Percentiles rank a stretch among this genome's conserved stretches.
Evolutionary conservation across 768 basidiomycete genomes (phyloP).

Genomic region (Imleria badia): DNA sequence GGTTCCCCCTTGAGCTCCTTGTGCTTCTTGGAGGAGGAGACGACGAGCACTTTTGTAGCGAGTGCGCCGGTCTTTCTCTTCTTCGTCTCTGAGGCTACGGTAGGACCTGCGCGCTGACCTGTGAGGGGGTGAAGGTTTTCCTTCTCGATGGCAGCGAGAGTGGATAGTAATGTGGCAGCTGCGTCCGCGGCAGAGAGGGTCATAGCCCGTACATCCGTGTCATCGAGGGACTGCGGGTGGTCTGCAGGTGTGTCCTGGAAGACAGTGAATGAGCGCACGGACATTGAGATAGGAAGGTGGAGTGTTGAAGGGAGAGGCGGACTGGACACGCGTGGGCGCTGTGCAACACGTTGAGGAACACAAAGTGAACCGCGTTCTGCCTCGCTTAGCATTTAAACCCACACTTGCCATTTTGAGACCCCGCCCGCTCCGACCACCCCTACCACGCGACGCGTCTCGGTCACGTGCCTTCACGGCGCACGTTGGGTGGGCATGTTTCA

Average conservation of each 20-base stretch:
- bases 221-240: slow-evolving; percentile 30
- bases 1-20: slow-evolving; percentile 44
- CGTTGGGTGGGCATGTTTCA: slow-evolving; percentile 2
- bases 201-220: slow-evolving; percentile 22
- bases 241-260: slow-evolving; percentile 56
- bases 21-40: slow-evolving; percentile 41
- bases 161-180: slow-evolving; percentile 35
- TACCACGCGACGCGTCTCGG: slow-evolving; percentile 25
- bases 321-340: slow-evolving; percentile 23
- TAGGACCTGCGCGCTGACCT: slow-evolving; percentile 54
- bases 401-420: slow-evolving; percentile 30
- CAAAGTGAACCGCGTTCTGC: slow-evolving; percentile 19
- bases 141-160: slow-evolving; percentile 55
- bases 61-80: slow-evolving; percentile 66
- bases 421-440: slow-evolving; percentile 35
- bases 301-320: neutral
- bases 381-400: slow-evolving; percentile 34
- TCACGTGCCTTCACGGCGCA: slow-evolving; percentile 22
- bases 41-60: slow-evolving; percentile 47
- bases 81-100: slow-evolving; percentile 42
- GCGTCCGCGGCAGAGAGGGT: slow-evolving; percentile 21
- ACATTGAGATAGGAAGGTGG: slow-evolving; percentile 39
- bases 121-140: slow-evolving; percentile 79
- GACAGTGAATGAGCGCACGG: slow-evolving; percentile 59
- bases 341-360: slow-evolving; percentile 34